These are phyloP conservation scores for Diutina pseudorugosa DNA, from an alignment of 1,139 yeast species.

Conservation along the genomic window DNA sequence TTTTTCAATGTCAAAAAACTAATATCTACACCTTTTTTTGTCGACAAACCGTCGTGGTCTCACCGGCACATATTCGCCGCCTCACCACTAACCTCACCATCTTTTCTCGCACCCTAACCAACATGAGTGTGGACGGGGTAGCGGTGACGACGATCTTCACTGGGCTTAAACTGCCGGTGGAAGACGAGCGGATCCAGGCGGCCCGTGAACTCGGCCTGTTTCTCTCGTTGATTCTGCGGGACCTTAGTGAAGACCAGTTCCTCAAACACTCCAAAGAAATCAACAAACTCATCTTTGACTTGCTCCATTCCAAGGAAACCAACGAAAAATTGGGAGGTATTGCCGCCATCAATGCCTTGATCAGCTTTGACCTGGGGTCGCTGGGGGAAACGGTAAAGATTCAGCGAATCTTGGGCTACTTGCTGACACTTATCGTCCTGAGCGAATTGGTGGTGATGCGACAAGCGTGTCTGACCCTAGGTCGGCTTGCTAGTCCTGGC, in stretches of 20 bases:
- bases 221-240: conserved; percentile 61
- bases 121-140: conserved; percentile 25
- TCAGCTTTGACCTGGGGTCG: conserved; percentile 57
- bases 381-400: conserved; percentile 77
- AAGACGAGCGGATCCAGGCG: conserved; percentile 42
- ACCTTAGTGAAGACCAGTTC: conserved; percentile 65
- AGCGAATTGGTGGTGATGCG: conserved; percentile 77
- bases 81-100: background rate
- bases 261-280: conserved; percentile 75
- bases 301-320: conserved; percentile 64
- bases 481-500: conserved; percentile 81
- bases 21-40: too few relatives aligned
- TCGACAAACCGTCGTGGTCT: too few relatives aligned
- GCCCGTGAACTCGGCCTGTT: conserved; percentile 60
- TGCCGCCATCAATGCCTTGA: conserved; percentile 77
- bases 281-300: conserved; percentile 77
- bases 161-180: conserved; percentile 37
- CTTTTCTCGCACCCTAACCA: background rate
- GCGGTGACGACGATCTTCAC: conserved; percentile 42
- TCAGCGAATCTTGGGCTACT: conserved; percentile 79
- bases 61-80: background rate
- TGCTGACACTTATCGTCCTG: conserved; percentile 70
- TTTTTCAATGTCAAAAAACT: too few relatives aligned
- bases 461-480: conserved; percentile 76
- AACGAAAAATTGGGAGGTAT: conserved; percentile 80